Base-by-base conservation (phyloP, 805 yeast species). In the Candida nanaspora region DNA sequence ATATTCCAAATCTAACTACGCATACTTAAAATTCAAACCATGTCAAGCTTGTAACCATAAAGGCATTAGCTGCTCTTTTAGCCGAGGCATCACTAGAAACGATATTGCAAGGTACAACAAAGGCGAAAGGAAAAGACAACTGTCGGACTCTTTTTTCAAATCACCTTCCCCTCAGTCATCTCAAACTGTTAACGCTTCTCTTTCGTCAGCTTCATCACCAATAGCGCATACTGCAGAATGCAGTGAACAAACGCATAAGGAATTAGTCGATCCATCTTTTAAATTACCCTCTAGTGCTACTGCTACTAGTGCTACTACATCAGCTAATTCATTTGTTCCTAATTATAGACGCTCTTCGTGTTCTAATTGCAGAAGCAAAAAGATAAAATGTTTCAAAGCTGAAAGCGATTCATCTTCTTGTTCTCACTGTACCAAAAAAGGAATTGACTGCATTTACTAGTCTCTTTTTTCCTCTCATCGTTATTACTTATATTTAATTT, bases 11-110 rank as follows among this genome's bases (percentile, higher is more conserved):
- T 18, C 16, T 48, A 41, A 55, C 53, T 46, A 49, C 16, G 2
- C 45, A 30, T 60, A 46, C 35, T 44, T 80, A 40, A 69, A 74
- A 44, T 78, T 76, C 55, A 66, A 62, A 48, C 63, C 76, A 23
- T 80, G 86, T 53, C 62, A 69, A 28, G 76, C 80, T 11, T 81
- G 86, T 51, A 56, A 55, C n/a, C 47, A 56, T 37, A 72, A 72
- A 47, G 61, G 62, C 30, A 51, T 68, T 34, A 50, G 61, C 20
- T 81, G 87, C 52, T 56, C 64, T 29, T 80, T 80, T 51, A 72
- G 82, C 28, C 79, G 76, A 53, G 87, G 86, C 3, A 76, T 76
- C 52, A 79, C 84, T 7, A 75, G 80, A 53, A 77, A 75, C 46
- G 85, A 78, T 51, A 74, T 76, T 13, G 56, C 63, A 39, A 62